Base-by-base conservation (phyloP, 441 rosid species). In the Brassica balearica region DNA sequence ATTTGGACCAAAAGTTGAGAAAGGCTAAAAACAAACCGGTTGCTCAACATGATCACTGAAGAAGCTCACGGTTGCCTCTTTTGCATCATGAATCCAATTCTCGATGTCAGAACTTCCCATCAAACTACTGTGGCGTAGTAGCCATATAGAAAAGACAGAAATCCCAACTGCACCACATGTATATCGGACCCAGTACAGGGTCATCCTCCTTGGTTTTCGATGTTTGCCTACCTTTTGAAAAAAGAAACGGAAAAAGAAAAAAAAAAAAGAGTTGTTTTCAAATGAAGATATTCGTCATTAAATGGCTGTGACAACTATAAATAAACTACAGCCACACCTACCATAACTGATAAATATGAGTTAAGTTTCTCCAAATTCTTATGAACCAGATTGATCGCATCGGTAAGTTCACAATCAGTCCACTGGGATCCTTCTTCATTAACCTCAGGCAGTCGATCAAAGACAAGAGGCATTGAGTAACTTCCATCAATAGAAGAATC, bases 91-190 rank as follows among this genome's bases (percentile, higher is more conserved):
- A 82, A 91, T 84, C 99, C 99, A 95, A 76, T 93, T 91, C 76
- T 91, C 94, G 59, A 92, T 92, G 81, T 93, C 98, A 60, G 95
- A 82, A 84, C 98, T 93, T 80, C 99, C 98, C 98, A 92, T 88
- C 78, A 93, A 73, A 81, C 92, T 86, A 82, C 99, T 95, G 75
- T 95, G 99, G 51, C 75, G 90, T 68, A 93, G 85, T 63, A 95
- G 85, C 99, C 99, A 95, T 74, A 92, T 2, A 48, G 97, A 89
- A 77, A 88, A 88, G 69, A 86, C 80, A 4, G 94, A 91, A 60
- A 95, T 80, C 17, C 96, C 98, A 86, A 92, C 86, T 27, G 90
- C 94, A 80, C 97, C 94, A 81, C 87, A 92, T 14, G 98, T 84
- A 83, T 95, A 91, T 64, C 77, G 92, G 63, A 92, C 82, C 99